Evolutionary conservation across 2,329 filamentous ascomycete species (phyloP), one percentile per base, ranked within the genome.

Genomic region (Apiospora arundinis): DNA sequence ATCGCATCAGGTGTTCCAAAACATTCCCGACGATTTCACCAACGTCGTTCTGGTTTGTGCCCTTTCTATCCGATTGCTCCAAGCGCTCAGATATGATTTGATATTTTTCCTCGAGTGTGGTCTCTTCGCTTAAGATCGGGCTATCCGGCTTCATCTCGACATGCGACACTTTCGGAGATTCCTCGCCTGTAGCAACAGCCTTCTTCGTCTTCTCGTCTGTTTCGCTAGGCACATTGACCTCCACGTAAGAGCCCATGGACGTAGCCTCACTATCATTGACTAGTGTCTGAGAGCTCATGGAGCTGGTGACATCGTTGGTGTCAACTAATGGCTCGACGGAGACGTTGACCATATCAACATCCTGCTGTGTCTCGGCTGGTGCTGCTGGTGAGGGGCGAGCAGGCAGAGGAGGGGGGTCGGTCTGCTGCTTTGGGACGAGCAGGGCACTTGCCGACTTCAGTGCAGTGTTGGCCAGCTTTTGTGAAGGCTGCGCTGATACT

Each of bases 1-100:
- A 95, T 69, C 93, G 95, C 77, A 96, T 93, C n/a, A 98, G 86
- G 68, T 96, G 92, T 78, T 95, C 95, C 72, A 98, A 90, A 37
- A 97, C 93, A 77, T 95, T 96, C 72, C 94, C 94, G 84, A 98
- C 95, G 65, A 98, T 95, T 81, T 99, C 96, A 16, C 95, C 95
- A 5, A 98, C 95, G 82, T 99, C 96, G 82, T 99, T 95, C 78
- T 99, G 96, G 45, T 94, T 86, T 0, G 87, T 89, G 2, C 87
- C 87, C 12, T 85, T 85, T 44, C 77, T 84, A 74, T 83, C 78
- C 83, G 84, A 76, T 82, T 83, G 76, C 84, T 86, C 37, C 84
- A 82, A 6, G 82, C 86, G 70, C 77, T 83, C 65, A 80, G 81
- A 77, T 0, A 81, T 76, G 21, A 76, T 72, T 11, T 75, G 72